Percentiles rank a stretch among this genome's conserved stretches.
Conservation (phyloP, 2,329 filamentous ascomycete genomes). For the Cladophialophora carrionii region DNA sequence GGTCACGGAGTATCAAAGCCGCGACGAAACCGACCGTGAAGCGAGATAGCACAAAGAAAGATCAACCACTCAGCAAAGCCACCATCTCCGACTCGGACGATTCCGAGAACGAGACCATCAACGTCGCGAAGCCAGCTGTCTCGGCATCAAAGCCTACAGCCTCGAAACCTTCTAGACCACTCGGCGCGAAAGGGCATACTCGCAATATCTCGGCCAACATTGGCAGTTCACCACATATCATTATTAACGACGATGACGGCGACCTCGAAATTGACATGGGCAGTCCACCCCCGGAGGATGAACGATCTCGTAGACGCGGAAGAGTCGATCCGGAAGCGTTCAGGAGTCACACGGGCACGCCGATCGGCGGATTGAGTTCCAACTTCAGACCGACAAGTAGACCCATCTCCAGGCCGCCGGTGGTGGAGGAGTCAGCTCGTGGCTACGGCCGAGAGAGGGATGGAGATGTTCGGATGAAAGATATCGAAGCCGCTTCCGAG, state of each 20-base stretch:
- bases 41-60: slow-evolving; percentile 23
- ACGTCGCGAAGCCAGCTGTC: neutral
- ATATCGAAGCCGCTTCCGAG: slow-evolving; percentile 44
- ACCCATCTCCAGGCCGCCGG: slow-evolving; percentile 2
- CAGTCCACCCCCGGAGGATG: slow-evolving; percentile 47
- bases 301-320: slow-evolving; percentile 29
- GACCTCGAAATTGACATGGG: slow-evolving; percentile 56
- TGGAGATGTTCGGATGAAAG: slow-evolving; percentile 40
- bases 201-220: slow-evolving; percentile 32
- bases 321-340: slow-evolving; percentile 34
- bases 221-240: slow-evolving; percentile 45
- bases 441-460: slow-evolving; percentile 22
- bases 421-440: neutral
- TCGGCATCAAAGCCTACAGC: slow-evolving; percentile 5
- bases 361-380: slow-evolving; percentile 22
- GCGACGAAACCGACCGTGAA: slow-evolving; percentile 16
- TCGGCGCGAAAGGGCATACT: slow-evolving; percentile 18
- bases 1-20: neutral
- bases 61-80: slow-evolving; percentile 29
- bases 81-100: slow-evolving; percentile 35
- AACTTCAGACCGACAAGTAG: slow-evolving; percentile 11
- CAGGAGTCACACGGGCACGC: slow-evolving; percentile 33
- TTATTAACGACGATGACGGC: slow-evolving; percentile 46
- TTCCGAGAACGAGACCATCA: slow-evolving; percentile 19
- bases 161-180: slow-evolving; percentile 6